Base-by-base conservation (phyloP, 2,329 filamentous ascomycete species). In the Ilyonectria robusta region DNA sequence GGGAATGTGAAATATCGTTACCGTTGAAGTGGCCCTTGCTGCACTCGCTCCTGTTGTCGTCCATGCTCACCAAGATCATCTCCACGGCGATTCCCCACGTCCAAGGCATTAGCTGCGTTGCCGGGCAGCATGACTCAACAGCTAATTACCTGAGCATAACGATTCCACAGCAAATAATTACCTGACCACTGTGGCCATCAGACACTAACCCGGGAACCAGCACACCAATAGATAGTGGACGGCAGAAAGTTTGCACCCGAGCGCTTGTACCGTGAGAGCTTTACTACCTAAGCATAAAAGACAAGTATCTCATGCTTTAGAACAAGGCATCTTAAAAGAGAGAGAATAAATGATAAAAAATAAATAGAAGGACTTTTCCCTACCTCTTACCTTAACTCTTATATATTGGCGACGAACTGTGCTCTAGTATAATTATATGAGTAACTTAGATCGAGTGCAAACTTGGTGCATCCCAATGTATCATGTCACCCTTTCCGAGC, bases 41-140 rank as follows among this genome's bases (percentile, higher is more conserved):
- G 17, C 17, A 23, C 11, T 35, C 29, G 7, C n/a, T 33, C 11
- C 15, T n/a, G 15, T 13, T 8, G 21, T 19, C 33, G 19, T 40
- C 51, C 33, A 21, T 9, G n/a, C n/a, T 33, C n/a, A 55, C 11
- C 9, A 48, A 19, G 15, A 55, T 50, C n/a, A 42, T 10, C 21
- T 23, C 31, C 15, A 48, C 33, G 8, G 15, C 6, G 21, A 17
- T 60, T 33, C 48, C 19, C 42, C 48, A 37, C n/a, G 26, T 23
- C 31, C n/a, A 26, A 64, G 61, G 48, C 50, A 51, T 23, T 9
- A 51, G 57, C 55, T 56, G n/a, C 50, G 57, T 66, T 66, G 57
- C 58, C 31, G 21, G 58, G 58, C 55, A 64, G 55, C 47, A 48
- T 57, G 51, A 42, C 42, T 42, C 33, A 31, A 51, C 31, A 58